These are phyloP conservation scores for Triangularia setosa DNA, from an alignment of 2,329 filamentous ascomycete genomes.

Conservation along the genomic window DNA sequence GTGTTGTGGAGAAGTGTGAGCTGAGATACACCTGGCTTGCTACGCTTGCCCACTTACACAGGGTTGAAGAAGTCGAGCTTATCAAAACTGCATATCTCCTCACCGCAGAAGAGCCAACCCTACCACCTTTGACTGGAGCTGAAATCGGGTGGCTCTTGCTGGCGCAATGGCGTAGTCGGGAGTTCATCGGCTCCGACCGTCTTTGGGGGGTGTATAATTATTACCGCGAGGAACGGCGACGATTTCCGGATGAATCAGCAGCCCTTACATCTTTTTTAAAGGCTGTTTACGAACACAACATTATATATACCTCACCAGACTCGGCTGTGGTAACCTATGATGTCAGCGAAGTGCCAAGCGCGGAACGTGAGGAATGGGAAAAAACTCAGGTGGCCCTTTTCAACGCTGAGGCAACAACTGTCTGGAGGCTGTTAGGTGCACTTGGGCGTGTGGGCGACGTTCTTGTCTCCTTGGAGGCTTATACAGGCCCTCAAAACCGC, in stretches of 20 bases:
- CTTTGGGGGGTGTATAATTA: slow-evolving; percentile 14
- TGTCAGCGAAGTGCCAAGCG: neutral
- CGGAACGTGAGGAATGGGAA: neutral
- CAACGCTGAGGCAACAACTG: slow-evolving; percentile 6
- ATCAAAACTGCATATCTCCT: neutral
- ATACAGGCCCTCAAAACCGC: slow-evolving; percentile 7
- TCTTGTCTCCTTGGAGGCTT: slow-evolving; percentile 18
- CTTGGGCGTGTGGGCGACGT: slow-evolving; percentile 20
- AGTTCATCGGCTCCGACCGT: slow-evolving; percentile 19
- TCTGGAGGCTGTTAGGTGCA: slow-evolving; percentile 22
- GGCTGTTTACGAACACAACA: slow-evolving; percentile 19
- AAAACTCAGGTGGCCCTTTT: neutral
- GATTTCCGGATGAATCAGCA: slow-evolving; percentile 11
- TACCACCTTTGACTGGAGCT: slow-evolving; percentile 13
- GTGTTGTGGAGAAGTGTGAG: neutral
- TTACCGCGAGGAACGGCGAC: neutral
- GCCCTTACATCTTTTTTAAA: slow-evolving; percentile 28
- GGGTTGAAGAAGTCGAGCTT: neutral
- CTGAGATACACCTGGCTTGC: slow-evolving; percentile 28
- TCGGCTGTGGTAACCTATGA: neutral
- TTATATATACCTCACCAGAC: neutral
- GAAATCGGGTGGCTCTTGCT: slow-evolving; percentile 30
- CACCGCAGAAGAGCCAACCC: neutral
- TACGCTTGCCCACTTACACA: slow-evolving; percentile 24
- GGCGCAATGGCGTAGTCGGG: slow-evolving; percentile 31